Conservation (phyloP, 176 grass and related monocot genomes). For the Ampelocalamus luodianensis region DNA sequence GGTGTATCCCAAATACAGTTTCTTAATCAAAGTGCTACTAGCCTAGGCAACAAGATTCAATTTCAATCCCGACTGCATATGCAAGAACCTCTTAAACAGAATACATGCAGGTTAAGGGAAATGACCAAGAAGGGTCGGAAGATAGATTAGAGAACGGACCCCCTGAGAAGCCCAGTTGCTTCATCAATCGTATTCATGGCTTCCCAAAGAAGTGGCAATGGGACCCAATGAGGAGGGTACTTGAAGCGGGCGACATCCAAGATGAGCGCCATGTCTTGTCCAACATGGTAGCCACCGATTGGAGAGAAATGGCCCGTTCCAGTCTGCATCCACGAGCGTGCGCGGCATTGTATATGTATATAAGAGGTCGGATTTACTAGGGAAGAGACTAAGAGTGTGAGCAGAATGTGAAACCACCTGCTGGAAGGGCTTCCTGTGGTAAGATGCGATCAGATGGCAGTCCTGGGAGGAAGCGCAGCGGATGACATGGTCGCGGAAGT, state of each 20-base stretch:
- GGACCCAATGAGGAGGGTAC: conserved; percentile 95
- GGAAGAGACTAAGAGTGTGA: not conserved
- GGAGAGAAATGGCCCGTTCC: conserved; percentile 96
- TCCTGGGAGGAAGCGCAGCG: conserved; percentile 67
- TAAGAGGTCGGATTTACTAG: no score
- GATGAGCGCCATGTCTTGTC: conserved; percentile 82
- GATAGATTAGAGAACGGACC: conserved; percentile 46
- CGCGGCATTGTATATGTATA: no score
- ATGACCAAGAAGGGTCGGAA: not conserved
- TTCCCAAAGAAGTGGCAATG: conserved; percentile 85
- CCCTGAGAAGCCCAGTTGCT: conserved; percentile 69
- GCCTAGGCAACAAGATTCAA: not conserved
- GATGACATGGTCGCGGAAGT: conserved; percentile 64
- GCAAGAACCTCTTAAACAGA: not conserved
- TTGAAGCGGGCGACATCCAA: conserved; percentile 95
- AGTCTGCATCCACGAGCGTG: conserved; percentile 48
- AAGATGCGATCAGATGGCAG: conserved; percentile 83
- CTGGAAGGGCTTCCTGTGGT: conserved; percentile 50
- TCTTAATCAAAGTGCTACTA: not conserved
- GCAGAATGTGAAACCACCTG: conserved; percentile 21
- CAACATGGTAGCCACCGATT: conserved; percentile 83
- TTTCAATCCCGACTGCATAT: not conserved
- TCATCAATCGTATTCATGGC: conserved; percentile 90
- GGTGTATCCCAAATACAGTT: not conserved
- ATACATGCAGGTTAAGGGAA: not conserved